These are phyloP conservation scores for Fagus sylvatica DNA, from an alignment of 306 rosid species.

Conservation along the genomic window DNA sequence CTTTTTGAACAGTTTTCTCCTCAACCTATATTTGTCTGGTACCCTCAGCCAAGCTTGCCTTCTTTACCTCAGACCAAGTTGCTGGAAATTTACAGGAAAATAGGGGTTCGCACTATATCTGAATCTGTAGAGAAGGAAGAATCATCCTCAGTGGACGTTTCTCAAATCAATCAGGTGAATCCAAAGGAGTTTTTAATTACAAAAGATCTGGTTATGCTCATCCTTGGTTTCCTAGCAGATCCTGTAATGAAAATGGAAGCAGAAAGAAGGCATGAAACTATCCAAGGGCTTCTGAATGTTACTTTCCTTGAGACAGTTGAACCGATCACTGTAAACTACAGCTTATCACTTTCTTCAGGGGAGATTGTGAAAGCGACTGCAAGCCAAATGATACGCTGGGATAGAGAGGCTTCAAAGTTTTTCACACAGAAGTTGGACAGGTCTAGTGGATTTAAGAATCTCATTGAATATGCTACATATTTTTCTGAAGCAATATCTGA, in stretches of 20 bases:
- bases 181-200: slow-evolving; percentile 28
- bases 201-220: slow-evolving; percentile 52
- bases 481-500: slow-evolving; percentile 60
- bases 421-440: slow-evolving; percentile 41
- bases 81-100: slow-evolving; percentile 47
- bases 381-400: slow-evolving; percentile 50
- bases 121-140: slow-evolving; percentile 51
- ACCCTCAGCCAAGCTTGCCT: slow-evolving; percentile 46
- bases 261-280: slow-evolving; percentile 50
- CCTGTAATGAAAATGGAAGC: slow-evolving; percentile 55
- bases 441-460: slow-evolving; percentile 21
- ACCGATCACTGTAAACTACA: slow-evolving; percentile 48
- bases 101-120: slow-evolving; percentile 62
- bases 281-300: slow-evolving; percentile 43
- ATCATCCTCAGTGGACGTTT: slow-evolving; percentile 13
- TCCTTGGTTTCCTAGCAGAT: slow-evolving; percentile 65
- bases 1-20: slow-evolving; percentile 42
- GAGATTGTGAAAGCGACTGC: slow-evolving; percentile 24
- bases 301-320: slow-evolving; percentile 39
- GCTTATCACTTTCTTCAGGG: slow-evolving; percentile 40
- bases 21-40: slow-evolving; percentile 66
- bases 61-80: slow-evolving; percentile 33
- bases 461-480: slow-evolving; percentile 51
- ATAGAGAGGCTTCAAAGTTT: slow-evolving; percentile 35
- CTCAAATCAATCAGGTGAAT: slow-evolving; percentile 19